phyloP scores from a whole-genome alignment of 1,284 basidiomycete species.

The Malassezia pachydermatis region DNA sequence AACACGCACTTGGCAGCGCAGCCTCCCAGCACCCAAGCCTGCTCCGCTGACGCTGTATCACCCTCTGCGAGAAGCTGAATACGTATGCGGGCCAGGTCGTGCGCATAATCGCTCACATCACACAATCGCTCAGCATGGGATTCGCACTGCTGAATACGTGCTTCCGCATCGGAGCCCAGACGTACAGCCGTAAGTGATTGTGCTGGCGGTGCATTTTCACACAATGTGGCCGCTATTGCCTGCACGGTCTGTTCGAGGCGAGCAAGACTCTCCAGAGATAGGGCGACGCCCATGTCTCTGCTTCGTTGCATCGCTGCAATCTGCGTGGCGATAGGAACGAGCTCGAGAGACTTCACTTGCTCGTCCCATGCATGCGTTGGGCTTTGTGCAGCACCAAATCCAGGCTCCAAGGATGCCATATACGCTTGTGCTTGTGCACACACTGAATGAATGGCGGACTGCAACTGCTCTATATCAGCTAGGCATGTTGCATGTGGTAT shows the following conservation, averaged over 20 bases:
- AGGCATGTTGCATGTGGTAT: neutral
- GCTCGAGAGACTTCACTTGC: neutral
- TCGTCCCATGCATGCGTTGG: constrained; percentile 13
- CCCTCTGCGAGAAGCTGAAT: neutral
- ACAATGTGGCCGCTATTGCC: neutral
- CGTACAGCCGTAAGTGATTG: constrained; percentile 16
- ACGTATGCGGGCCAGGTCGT: constrained; percentile 6
- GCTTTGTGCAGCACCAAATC: constrained; percentile 14
- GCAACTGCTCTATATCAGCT: neutral
- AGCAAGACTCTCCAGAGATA: neutral
- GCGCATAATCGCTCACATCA: constrained; percentile 13
- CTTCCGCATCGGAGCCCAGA: neutral
- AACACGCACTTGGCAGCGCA: constrained; percentile 8
- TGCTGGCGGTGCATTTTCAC: constrained; percentile 6
- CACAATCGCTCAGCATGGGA: constrained; percentile 1
- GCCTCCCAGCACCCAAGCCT: constrained; percentile 1
- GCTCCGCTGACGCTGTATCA: neutral
- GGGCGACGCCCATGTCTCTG: constrained; percentile 1
- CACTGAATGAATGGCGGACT: neutral
- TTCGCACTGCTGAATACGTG: constrained; percentile 3
- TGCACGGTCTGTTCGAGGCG: neutral
- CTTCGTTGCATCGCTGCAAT: constrained; percentile 6
- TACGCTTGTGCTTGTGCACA: constrained; percentile 3
- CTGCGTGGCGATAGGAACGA: neutral
- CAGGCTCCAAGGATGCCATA: neutral